phyloP scores from a whole-genome alignment of 2,329 filamentous ascomycete species.

The Allantophomopsis cytisporea region DNA sequence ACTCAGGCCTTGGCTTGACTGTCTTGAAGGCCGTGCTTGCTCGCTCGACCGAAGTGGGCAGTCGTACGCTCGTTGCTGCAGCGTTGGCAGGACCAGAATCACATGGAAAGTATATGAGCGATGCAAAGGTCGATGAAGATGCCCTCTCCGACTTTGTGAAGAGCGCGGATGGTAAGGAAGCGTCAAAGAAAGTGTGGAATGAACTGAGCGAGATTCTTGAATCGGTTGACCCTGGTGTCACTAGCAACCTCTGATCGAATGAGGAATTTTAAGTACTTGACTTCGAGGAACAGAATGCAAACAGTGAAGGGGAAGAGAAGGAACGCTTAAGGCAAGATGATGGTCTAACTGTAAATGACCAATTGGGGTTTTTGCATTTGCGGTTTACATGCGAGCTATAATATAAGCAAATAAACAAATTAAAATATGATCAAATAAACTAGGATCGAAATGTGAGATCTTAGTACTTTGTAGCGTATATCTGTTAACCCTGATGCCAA shows the following conservation, averaged over 20 bases:
- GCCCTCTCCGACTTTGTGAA: constrained; percentile 13
- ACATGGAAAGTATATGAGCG: constrained; percentile 26
- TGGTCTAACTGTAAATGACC: too few species aligned
- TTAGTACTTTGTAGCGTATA: too few species aligned
- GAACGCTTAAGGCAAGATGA: too few species aligned
- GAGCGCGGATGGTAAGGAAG: constrained; percentile 22
- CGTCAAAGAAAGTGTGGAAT: constrained; percentile 23
- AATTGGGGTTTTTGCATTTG: too few species aligned
- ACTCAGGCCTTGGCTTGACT: not conserved
- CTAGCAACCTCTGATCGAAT: constrained; percentile 18
- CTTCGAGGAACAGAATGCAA: too few species aligned
- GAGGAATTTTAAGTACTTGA: too few species aligned
- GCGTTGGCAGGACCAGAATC: constrained; percentile 22
- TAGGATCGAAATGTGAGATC: too few species aligned
- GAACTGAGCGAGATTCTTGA: constrained; percentile 29
- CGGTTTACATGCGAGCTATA: too few species aligned
- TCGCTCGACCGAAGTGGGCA: constrained; percentile 24
- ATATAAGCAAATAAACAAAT: too few species aligned
- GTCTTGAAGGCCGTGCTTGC: constrained; percentile 12
- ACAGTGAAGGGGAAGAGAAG: too few species aligned
- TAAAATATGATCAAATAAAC: too few species aligned
- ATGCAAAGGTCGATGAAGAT: constrained; percentile 13
- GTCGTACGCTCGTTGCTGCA: constrained; percentile 23
- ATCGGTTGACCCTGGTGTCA: constrained; percentile 24
- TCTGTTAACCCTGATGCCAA: too few species aligned